Base-by-base conservation (phyloP, 2,329 filamentous ascomycete species). In the Lachnellula arida region DNA sequence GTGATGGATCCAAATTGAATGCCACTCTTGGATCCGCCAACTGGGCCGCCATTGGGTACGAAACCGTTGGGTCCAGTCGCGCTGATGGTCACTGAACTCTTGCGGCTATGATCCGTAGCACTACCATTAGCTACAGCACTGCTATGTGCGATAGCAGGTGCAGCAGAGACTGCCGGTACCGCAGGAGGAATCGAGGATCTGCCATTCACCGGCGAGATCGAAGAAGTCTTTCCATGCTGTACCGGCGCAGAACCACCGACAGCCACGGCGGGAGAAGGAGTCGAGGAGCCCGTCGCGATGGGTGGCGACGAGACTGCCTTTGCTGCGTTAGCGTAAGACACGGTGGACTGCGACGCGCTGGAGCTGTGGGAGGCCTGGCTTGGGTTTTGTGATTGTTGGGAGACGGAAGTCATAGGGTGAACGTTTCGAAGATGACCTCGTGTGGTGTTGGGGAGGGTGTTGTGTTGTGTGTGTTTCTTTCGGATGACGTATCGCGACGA, bases 81-180 rank as follows among this genome's bases (percentile, higher is more conserved):
- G 72, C 84, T 91, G 78, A 97, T 96, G 68, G 92, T 96, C 68
- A 96, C 88, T 17, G 93, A 96, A 62, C 86, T 85, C 76, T 96
- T 96, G 71, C 91, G 85, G 70, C 79, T 81, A 77, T 97, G 92
- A 66, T 91, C 86, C 65, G 78, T 78, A 53, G 79, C 73, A 64
- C 77, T 76, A 64, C 89, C 89, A 82, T 95, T 94, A 66, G 83
- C 80, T 69, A 79, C 78, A 63, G 78, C 74, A 68, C 78, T 82
- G 73, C 81, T 81, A 73, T 84, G 82, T 60, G 80, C 81, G 65
- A 88, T 83, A 61, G 78, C 77, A 63, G 85, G 80, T 63, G 77
- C 76, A 11, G 28, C 9, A 71, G 78, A 78, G 65, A 80, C 73
- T 56, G 74, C 71, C 64, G 87, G 86, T 66, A 88, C 78, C 70